Base-by-base conservation (phyloP, 257 asterid genomes). In the Nicotiana benthamiana region DNA sequence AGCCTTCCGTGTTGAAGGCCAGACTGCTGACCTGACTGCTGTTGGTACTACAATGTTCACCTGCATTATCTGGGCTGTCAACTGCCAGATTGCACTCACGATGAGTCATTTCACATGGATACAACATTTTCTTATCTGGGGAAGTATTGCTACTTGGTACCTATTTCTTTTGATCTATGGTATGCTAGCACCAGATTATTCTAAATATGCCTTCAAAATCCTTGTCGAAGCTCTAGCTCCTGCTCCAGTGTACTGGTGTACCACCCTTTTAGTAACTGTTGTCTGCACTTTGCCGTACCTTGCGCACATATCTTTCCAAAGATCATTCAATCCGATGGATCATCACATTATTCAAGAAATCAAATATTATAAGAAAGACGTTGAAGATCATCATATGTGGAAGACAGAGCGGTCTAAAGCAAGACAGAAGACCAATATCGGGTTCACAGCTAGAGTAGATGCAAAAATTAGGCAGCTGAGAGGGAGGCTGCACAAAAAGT, bases 21-120 rank as follows among this genome's bases (percentile, higher is more conserved):
- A 95, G 83, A 95, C 98, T 0, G 96, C 98, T 10, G 99, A 95
- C 81, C 83, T 95, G 91, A 79, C 90, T 0, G 95, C 95, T 5
- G 90, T 95, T 9, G 99, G 99, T 16, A 93, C 98, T 0, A 91
- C 89, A 6, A 95, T 95, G 99, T 93, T 95, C 95, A 95, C 99
- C 3, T 93, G 96, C 65, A 90, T 93, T 18, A 85, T 93, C 82
- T 95, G 98, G 97, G 92, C 95, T 0, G 98, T 95, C 17, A 95
- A 93, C 80, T 81, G 92, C 87, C 99, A 95, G 86, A 92, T 95
- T 28, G 98, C 97, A 5, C 84, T 95, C 46, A 88, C 93, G 6
- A 95, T 91, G 97, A 87, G 94, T 87, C 97, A 95, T 88, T 95
- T 95, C 94, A 95, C 99, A 32, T 93, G 95, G 96, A 91, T 95